phyloP scores from a whole-genome alignment of 257 asterid species.

The Paulownia fortunei region DNA sequence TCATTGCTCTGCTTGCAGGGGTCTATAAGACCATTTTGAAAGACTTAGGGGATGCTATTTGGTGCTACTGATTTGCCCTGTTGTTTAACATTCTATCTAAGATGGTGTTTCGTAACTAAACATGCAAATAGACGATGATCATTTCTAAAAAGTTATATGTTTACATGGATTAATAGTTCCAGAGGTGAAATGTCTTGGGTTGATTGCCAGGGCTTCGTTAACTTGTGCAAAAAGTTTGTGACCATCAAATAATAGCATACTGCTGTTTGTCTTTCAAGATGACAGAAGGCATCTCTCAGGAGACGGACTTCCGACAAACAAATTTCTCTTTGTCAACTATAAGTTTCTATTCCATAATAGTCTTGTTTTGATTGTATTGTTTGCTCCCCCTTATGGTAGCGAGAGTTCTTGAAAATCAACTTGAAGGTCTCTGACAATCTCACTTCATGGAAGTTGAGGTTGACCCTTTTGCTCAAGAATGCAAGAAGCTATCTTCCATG shows the following conservation, averaged over 20 bases:
- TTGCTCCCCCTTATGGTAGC: neutral
- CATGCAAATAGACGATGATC: neutral
- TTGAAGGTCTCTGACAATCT: too few species aligned
- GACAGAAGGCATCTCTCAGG: neutral
- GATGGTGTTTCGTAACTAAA: neutral
- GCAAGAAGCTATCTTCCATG: neutral
- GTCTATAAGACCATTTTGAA: conserved; percentile 35
- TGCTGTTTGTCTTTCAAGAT: conserved; percentile 4
- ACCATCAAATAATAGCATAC: neutral
- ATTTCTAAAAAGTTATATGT: neutral
- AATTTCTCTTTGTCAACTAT: neutral
- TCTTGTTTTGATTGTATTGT: neutral
- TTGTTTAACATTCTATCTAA: neutral
- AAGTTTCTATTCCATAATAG: neutral
- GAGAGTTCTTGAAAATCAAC: too few species aligned
- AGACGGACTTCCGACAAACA: neutral
- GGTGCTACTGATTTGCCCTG: neutral
- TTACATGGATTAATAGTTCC: conserved; percentile 5
- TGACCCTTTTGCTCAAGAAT: neutral
- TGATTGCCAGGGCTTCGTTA: neutral
- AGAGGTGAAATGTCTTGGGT: neutral
- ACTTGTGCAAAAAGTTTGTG: neutral
- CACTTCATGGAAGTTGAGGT: too few species aligned
- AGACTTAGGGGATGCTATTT: conserved; percentile 2
- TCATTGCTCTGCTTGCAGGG: conserved; percentile 43